Percentiles rank a stretch among this genome's conserved stretches.
These are phyloP conservation scores for Cyclotella atomus DNA, from an alignment of 108 stramenopile species.

Conservation along the genomic window DNA sequence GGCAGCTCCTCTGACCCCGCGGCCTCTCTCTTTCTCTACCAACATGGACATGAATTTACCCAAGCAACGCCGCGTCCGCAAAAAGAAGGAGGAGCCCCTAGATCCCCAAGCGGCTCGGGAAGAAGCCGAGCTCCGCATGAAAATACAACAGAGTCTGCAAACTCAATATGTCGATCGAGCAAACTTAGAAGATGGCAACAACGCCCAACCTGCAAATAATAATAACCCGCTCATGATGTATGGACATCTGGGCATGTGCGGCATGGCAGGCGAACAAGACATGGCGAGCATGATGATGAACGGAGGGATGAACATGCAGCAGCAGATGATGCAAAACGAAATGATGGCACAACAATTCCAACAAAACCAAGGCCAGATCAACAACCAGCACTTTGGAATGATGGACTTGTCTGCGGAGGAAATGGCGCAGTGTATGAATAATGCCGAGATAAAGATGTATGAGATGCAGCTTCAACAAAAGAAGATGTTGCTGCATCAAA, in stretches of 20 bases:
- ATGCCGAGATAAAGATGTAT: neutral
- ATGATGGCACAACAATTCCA: neutral
- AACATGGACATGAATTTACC: too few relatives aligned
- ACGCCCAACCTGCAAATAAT: neutral
- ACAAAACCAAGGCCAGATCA: too few relatives aligned
- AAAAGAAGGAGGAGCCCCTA: too few relatives aligned
- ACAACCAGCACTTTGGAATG: neutral
- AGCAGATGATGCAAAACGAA: neutral
- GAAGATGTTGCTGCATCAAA: neutral
- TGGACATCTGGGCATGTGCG: neutral
- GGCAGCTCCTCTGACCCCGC: too few relatives aligned
- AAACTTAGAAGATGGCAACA: neutral
- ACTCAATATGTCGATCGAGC: neutral
- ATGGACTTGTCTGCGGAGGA: neutral
- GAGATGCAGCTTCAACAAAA: neutral
- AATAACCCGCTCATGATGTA: neutral
- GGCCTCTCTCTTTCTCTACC: too few relatives aligned
- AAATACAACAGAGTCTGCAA: constrained; percentile 19
- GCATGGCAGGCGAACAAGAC: neutral
- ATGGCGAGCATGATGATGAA: neutral
- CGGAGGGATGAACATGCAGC: neutral
- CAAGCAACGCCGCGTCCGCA: too few relatives aligned
- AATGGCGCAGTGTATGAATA: neutral
- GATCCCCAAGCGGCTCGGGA: constrained; percentile 5
- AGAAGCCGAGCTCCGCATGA: constrained; percentile 8